Evolutionary conservation across 2,329 filamentous ascomycete species (phyloP), one percentile per base, ranked within the genome.

Genomic region (Alternaria incomplexa): DNA sequence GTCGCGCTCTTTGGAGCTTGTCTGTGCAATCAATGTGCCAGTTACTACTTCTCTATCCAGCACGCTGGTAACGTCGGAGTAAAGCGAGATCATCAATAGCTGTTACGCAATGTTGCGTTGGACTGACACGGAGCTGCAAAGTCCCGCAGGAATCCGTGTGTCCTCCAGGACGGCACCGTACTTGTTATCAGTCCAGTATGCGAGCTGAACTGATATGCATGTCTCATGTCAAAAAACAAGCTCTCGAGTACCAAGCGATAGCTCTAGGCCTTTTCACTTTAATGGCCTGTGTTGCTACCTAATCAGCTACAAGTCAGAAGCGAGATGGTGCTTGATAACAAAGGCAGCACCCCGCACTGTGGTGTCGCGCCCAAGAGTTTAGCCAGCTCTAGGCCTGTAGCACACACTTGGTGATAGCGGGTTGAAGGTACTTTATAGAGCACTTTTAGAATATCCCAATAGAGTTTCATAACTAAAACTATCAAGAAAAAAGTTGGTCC

Each of bases 131-230:
- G 43, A 46, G 44, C 55, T 26, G n/a, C 51, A 64, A 32, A 62
- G 59, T 63, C 59, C 66, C 43, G 58, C 56, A 51, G 52, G 44
- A 56, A 51, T 55, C 15, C 9, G 23, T 36, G 36, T 55, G 56
- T 65, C 50, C 56, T 58, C 32, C 26, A 56, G 28, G 54, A 58
- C 47, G 20, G 40, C 36, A 30, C 22, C 30, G 45, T 40, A 43
- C 45, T 43, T 28, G 3, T 43, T 43, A 40, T 59, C 59, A 50
- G 63, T 36, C 44, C 46, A 52, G n/a, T 25, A 45, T 61, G 58
- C 50, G 44, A 54, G 51, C 20, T 32, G 20, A 51, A 32, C 20
- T 56, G 59, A 59, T 64, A 62, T 61, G 64, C 52, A 47, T 46
- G 51, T 56, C 52, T 28, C 58, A 36, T 40, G 46, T 48, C 36